Percentiles rank a stretch among this genome's conserved stretches.
These are phyloP conservation scores for Puccinia novopanici DNA, from an alignment of 1,284 basidiomycete species.

Conservation along the genomic window DNA sequence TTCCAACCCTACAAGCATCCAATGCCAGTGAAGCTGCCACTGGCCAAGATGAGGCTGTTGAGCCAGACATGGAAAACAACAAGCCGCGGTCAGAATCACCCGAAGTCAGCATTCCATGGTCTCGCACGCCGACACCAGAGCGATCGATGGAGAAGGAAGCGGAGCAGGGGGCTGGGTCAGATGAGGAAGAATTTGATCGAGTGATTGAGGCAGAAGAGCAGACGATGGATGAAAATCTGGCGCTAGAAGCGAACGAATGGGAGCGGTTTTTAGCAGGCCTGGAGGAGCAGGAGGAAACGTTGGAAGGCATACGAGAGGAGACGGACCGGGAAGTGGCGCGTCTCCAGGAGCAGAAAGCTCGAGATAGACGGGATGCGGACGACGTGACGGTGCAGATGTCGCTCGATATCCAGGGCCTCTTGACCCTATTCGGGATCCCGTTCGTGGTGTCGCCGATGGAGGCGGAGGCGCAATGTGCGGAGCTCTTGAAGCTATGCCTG, in stretches of 20 bases:
- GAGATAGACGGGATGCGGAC: conserved; percentile 47
- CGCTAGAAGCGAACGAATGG: conserved; percentile 41
- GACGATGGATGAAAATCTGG: conserved; percentile 16
- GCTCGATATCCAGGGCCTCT: conserved; percentile 57
- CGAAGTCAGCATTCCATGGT: conserved; percentile 36
- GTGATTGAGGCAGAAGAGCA: conserved; percentile 44
- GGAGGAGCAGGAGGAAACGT: conserved; percentile 32
- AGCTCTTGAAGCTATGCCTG: conserved; percentile 77
- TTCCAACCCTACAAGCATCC: not conserved
- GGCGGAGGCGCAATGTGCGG: conserved; percentile 97
- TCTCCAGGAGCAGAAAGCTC: conserved; percentile 31
- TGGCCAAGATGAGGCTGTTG: not conserved
- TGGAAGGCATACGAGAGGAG: conserved; percentile 30
- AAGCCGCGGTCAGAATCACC: not conserved
- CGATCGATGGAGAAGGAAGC: conserved; percentile 4
- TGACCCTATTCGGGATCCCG: conserved; percentile 92
- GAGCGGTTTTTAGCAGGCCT: conserved; percentile 32
- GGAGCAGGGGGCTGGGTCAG: not conserved
- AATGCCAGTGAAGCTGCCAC: not conserved
- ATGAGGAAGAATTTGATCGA: conserved; percentile 37
- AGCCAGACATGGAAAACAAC: not conserved
- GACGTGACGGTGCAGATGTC: conserved; percentile 42
- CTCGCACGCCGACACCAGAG: conserved; percentile 31
- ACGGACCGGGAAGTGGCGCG: conserved; percentile 26
- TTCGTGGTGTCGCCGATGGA: conserved; percentile 99